Evolutionary conservation across 2,329 filamentous ascomycete genomes (phyloP).

Genomic region (Aspergillus luchuensis): DNA sequence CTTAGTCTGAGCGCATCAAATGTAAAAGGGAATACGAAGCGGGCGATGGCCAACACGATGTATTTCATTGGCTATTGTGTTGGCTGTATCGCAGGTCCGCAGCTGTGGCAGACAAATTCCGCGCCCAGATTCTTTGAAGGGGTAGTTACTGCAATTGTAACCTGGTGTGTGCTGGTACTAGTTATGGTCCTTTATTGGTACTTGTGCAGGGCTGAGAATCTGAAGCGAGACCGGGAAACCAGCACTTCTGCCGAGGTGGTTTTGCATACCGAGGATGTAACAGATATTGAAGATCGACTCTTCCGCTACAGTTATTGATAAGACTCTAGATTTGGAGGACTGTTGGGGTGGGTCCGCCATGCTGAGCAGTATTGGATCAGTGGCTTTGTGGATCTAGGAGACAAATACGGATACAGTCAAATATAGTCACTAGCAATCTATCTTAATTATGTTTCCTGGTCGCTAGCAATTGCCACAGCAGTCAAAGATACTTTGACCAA

Average conservation of each 20-base stretch:
- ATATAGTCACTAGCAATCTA: too few species aligned
- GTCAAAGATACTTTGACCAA: too few species aligned
- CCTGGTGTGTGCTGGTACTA: conserved; percentile 46
- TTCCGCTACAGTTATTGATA: conserved; percentile 4
- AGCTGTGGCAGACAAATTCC: conserved; percentile 46
- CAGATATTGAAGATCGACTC: background rate
- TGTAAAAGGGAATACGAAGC: conserved; percentile 55
- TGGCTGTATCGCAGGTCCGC: conserved; percentile 49
- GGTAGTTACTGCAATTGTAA: conserved; percentile 48
- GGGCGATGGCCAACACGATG: conserved; percentile 48
- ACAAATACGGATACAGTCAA: too few species aligned
- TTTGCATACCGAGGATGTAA: background rate
- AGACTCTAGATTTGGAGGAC: too few species aligned
- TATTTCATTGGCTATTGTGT: conserved; percentile 55
- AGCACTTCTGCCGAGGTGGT: too few species aligned
- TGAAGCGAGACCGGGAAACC: background rate
- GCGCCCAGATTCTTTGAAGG: conserved; percentile 48
- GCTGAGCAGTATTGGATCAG: too few species aligned
- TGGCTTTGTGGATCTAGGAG: too few species aligned
- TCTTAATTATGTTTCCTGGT: too few species aligned
- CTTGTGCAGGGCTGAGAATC: conserved; percentile 42
- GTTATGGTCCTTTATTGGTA: conserved; percentile 38
- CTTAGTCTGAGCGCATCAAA: conserved; percentile 52
- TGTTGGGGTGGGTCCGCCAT: too few species aligned
- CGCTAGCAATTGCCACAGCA: too few species aligned